These are phyloP conservation scores for Skeletonema costatum DNA, from an alignment of 108 stramenopile species.

Conservation along the genomic window DNA sequence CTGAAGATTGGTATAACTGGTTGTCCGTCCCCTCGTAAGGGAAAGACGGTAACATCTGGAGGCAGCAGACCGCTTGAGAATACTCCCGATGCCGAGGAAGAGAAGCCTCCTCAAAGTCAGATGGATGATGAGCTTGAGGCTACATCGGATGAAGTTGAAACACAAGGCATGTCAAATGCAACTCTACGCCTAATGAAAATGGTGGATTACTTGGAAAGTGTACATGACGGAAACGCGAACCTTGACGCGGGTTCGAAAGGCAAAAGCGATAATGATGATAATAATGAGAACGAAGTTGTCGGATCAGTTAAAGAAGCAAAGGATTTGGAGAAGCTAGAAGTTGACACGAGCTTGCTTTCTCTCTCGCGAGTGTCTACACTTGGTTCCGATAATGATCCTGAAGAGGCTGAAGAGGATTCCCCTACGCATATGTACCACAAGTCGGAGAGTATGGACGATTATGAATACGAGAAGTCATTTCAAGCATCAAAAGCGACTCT, in stretches of 20 bases:
- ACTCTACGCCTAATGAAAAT: background rate
- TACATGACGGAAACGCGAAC: background rate
- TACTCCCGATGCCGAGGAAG: background rate
- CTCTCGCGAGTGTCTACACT: background rate
- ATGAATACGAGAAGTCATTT: background rate
- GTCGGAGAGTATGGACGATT: background rate
- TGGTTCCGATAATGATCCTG: background rate
- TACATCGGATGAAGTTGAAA: background rate
- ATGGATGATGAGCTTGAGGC: background rate
- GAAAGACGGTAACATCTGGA: background rate
- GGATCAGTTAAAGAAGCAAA: background rate
- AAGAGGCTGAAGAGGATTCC: background rate
- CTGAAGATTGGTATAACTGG: constrained; percentile 44
- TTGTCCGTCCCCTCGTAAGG: background rate
- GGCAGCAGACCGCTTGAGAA: background rate
- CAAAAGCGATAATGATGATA: background rate
- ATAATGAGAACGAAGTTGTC: background rate
- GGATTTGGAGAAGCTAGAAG: background rate
- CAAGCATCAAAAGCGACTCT: background rate
- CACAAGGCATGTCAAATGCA: background rate
- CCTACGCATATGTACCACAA: background rate
- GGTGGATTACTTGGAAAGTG: background rate
- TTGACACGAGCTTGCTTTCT: background rate
- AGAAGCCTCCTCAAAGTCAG: background rate
- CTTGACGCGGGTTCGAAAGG: background rate